Evolutionary conservation across 2,329 filamentous ascomycete genomes (phyloP).

Genomic region (Xylaria polymorpha): DNA sequence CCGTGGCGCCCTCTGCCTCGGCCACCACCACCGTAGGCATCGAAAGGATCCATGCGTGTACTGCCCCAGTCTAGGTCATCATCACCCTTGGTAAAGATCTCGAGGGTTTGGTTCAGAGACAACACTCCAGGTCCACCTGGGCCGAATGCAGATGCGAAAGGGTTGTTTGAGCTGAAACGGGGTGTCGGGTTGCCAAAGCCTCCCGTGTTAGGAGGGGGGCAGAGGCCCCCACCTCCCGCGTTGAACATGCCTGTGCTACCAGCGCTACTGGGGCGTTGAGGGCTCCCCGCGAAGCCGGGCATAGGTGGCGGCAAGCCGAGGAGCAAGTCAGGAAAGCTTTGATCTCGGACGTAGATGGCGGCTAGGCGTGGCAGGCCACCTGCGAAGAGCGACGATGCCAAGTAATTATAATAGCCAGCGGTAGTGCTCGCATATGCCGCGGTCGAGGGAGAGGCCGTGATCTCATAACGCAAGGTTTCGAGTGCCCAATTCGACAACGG

Average conservation of each 20-base stretch:
- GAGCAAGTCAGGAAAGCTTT: conserved; percentile 82
- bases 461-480: conserved; percentile 82
- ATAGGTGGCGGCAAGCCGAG: conserved; percentile 74
- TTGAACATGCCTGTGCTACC: conserved; percentile 49
- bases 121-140: conserved; percentile 49
- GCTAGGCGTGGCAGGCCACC: conserved; percentile 78
- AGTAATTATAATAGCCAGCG: conserved; percentile 82
- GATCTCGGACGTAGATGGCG: conserved; percentile 86
- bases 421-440: conserved; percentile 68
- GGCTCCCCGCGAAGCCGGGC: conserved; percentile 55
- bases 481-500: conserved; percentile 77
- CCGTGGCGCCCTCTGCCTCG: conserved; percentile 45
- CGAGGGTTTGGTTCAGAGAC: conserved; percentile 63
- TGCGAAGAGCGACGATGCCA: conserved; percentile 83
- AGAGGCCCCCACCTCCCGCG: conserved; percentile 43
- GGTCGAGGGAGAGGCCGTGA: conserved; percentile 69
- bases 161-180: conserved; percentile 71
- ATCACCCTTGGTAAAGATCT: conserved; percentile 70
- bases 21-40: conserved; percentile 37
- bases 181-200: conserved; percentile 44
- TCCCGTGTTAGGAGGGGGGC: conserved; percentile 44
- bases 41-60: conserved; percentile 58
- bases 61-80: conserved; percentile 70
- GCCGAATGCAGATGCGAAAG: conserved; percentile 59
- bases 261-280: conserved; percentile 52